A percentile compares a stretch with the other conserved stretches of the same genome.
phyloP scores from a whole-genome alignment of 2,329 filamentous ascomycete species.

The Trichoderma sp. region DNA sequence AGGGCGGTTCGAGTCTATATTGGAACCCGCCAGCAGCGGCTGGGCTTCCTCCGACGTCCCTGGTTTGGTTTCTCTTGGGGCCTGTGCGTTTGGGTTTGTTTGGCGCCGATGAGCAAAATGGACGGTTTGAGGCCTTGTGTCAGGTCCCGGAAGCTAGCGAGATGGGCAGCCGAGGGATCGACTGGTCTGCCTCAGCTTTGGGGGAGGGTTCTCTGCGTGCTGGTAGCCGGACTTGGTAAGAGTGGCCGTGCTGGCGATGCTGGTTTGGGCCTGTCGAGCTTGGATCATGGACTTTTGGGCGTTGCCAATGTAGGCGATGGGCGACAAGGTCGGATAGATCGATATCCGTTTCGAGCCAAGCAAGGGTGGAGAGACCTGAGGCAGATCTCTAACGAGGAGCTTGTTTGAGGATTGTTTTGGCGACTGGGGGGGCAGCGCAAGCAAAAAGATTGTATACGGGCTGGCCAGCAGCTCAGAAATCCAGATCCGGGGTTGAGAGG shows the following conservation, averaged over 20 bases:
- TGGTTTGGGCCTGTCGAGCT: background rate
- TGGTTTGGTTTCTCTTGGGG: background rate
- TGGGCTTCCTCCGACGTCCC: background rate
- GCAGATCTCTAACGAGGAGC: slow-evolving; percentile 9
- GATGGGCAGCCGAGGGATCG: background rate
- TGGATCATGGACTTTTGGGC: background rate
- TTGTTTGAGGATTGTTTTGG: slow-evolving; percentile 15
- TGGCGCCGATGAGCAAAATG: slow-evolving; percentile 20
- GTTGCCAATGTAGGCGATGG: background rate
- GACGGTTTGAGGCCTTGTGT: slow-evolving; percentile 21
- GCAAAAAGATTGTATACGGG: background rate
- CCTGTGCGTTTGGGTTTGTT: background rate
- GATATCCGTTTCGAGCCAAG: slow-evolving; percentile 7
- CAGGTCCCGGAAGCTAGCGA: slow-evolving; percentile 22
- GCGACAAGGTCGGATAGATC: slow-evolving; percentile 14
- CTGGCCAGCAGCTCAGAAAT: background rate
- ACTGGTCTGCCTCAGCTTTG: background rate
- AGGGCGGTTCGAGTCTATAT: slow-evolving; percentile 15
- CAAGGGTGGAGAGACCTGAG: slow-evolving; percentile 15
- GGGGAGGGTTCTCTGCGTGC: background rate
- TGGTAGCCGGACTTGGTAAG: slow-evolving; percentile 7
- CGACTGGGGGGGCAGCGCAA: background rate
- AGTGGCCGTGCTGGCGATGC: background rate
- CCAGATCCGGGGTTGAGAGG: background rate
- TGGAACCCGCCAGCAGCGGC: slow-evolving; percentile 18